Conservation (phyloP, 2,329 filamentous ascomycete species). For the Alternaria incomplexa region DNA sequence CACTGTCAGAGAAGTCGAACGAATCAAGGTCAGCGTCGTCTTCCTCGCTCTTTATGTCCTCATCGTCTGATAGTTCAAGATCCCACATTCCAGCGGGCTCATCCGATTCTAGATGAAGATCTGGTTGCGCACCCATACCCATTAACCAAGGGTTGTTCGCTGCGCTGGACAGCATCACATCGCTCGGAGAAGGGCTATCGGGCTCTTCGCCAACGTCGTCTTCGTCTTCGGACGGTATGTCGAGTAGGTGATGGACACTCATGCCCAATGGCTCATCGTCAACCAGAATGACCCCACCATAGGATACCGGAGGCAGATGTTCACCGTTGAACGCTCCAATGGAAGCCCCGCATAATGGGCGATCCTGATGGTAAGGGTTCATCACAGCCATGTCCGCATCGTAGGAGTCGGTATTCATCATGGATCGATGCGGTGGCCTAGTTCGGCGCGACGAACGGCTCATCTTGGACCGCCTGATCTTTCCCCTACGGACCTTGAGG, state of each 20-base stretch:
- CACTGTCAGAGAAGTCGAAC: slow-evolving; percentile 65
- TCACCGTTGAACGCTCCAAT: slow-evolving; percentile 89
- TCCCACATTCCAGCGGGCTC: slow-evolving; percentile 41
- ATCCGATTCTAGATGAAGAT: slow-evolving; percentile 38
- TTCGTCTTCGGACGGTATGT: slow-evolving; percentile 64
- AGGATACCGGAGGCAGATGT: slow-evolving; percentile 88
- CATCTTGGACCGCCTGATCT: slow-evolving; percentile 67
- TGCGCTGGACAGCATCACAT: slow-evolving; percentile 53
- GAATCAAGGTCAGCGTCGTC: slow-evolving; percentile 42
- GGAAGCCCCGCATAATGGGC: slow-evolving; percentile 83
- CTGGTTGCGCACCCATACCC: slow-evolving; percentile 46
- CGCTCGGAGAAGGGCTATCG: slow-evolving; percentile 29
- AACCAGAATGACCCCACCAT: slow-evolving; percentile 84
- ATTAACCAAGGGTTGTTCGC: slow-evolving; percentile 43
- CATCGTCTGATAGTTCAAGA: slow-evolving; percentile 62
- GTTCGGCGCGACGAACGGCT: slow-evolving; percentile 40
- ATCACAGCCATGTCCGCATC: slow-evolving; percentile 52
- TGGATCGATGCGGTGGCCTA: slow-evolving; percentile 46
- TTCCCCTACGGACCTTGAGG: slow-evolving; percentile 75
- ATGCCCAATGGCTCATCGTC: slow-evolving; percentile 88
- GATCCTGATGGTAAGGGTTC: slow-evolving; percentile 79
- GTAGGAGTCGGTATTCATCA: slow-evolving; percentile 47
- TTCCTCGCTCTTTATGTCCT: slow-evolving; percentile 49
- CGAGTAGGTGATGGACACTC: slow-evolving; percentile 97
- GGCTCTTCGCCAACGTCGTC: slow-evolving; percentile 51